These are phyloP conservation scores for Daldinia loculata DNA, from an alignment of 495 filamentous ascomycete genomes.

Conservation along the genomic window DNA sequence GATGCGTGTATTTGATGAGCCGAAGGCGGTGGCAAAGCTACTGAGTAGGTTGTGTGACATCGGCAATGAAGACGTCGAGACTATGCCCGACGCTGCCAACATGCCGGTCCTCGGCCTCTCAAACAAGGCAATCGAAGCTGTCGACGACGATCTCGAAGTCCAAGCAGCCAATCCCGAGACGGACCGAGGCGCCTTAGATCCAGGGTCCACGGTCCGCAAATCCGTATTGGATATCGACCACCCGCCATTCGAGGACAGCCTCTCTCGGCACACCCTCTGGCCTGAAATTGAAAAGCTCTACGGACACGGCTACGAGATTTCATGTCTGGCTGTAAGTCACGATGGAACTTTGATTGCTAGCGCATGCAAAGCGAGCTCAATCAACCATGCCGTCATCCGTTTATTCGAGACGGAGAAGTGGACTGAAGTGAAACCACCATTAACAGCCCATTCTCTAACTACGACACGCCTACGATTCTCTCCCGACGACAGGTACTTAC, in stretches of 20 bases:
- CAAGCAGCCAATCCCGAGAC: constrained; percentile 51
- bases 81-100: constrained; percentile 84
- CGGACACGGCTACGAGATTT: constrained; percentile 98
- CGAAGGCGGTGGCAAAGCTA: constrained; percentile 79
- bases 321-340: constrained; percentile 81
- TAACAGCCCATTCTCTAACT: constrained; percentile 83
- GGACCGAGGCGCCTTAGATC: constrained; percentile 53
- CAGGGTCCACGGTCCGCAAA: constrained; percentile 51
- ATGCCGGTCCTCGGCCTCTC: constrained; percentile 95
- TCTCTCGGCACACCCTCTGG: constrained; percentile 92
- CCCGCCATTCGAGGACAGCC: constrained; percentile 88
- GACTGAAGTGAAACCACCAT: constrained; percentile 85
- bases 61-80: constrained; percentile 47
- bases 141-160: constrained; percentile 59
- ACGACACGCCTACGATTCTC: constrained; percentile 83
- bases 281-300: constrained; percentile 97
- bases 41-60: constrained; percentile 75
- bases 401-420: constrained; percentile 85
- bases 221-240: constrained; percentile 62
- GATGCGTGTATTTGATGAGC: constrained; percentile 91
- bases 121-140: constrained; percentile 84
- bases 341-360: constrained; percentile 81
- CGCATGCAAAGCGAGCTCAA: constrained; percentile 90
- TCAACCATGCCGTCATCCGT: constrained; percentile 93
- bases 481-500: constrained; percentile 71